Percentiles rank a stretch among this genome's conserved stretches.
phyloP scores from a whole-genome alignment of 139 green algal genomes.

The Chlorella sp. region DNA sequence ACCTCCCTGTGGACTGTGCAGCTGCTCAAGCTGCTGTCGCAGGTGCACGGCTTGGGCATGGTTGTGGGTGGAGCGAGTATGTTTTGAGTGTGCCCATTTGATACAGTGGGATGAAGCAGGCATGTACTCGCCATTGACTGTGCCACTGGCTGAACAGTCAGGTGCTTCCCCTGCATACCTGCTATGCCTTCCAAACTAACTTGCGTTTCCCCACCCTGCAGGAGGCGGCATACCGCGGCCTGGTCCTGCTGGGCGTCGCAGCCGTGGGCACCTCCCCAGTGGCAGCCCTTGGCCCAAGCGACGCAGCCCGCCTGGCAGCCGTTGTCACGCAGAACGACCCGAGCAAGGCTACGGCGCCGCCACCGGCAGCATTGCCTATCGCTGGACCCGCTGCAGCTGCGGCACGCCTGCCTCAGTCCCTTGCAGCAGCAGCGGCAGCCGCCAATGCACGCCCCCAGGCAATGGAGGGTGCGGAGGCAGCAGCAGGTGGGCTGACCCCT shows the following conservation, averaged over 20 bases:
- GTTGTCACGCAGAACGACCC: constrained; percentile 29
- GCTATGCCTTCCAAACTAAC: too few species aligned
- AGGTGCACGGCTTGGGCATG: constrained; percentile 46
- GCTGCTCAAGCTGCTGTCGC: constrained; percentile 73
- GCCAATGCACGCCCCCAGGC: too few species aligned
- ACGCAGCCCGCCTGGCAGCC: constrained; percentile 56
- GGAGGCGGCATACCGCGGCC: constrained; percentile 55
- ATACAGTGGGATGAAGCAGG: too few species aligned
- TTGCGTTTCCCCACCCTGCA: too few species aligned
- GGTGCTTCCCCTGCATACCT: too few species aligned
- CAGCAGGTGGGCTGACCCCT: neutral
- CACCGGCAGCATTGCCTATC: neutral
- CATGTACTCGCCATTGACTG: too few species aligned
- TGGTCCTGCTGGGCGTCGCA: constrained; percentile 77
- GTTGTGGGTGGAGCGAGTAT: too few species aligned
- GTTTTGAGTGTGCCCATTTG: too few species aligned
- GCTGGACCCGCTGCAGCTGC: neutral
- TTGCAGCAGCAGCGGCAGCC: neutral
- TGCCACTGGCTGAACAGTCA: too few species aligned
- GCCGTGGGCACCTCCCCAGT: constrained; percentile 65
- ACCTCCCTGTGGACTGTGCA: constrained; percentile 88
- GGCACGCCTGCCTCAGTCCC: neutral
- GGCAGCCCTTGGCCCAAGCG: constrained; percentile 51
- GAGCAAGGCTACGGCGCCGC: neutral
- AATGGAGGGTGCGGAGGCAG: neutral